These are phyloP conservation scores for Haberlea rhodopensis DNA, from an alignment of 257 asterid species.

Conservation along the genomic window DNA sequence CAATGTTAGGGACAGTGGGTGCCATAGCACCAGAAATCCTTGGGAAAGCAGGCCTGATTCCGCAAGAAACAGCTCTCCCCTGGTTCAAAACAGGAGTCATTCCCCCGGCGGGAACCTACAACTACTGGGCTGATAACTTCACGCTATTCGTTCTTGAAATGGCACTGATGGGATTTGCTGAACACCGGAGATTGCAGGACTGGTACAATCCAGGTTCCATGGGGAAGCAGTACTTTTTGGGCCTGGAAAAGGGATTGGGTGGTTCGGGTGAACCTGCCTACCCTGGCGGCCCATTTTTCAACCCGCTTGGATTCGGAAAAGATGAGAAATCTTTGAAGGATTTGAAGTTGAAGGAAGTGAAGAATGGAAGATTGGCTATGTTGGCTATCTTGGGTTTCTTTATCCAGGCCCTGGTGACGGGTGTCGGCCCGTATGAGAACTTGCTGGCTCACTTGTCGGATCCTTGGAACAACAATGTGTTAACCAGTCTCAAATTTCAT, in stretches of 20 bases:
- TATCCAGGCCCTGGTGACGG: conserved; percentile 68
- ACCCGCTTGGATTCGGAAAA: conserved; percentile 80
- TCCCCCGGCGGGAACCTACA: conserved; percentile 90
- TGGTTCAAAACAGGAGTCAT: conserved; percentile 92
- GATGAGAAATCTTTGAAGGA: conserved; percentile 75
- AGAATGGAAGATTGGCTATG: conserved; percentile 96
- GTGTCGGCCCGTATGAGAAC: conserved; percentile 87
- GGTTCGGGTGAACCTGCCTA: conserved; percentile 86
- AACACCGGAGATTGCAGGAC: conserved; percentile 87
- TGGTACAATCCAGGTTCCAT: conserved; percentile 81
- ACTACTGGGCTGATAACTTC: conserved; percentile 79
- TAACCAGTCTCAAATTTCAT: conserved; percentile 89
- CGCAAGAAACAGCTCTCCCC: conserved; percentile 83
- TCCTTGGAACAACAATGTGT: conserved; percentile 79
- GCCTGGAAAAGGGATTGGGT: conserved; percentile 62
- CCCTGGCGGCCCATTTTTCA: conserved; percentile 80
- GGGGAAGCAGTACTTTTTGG: conserved; percentile 85
- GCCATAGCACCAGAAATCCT: too few relatives aligned
- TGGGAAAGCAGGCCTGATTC: conserved; percentile 72
- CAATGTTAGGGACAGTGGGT: conserved; percentile 82
- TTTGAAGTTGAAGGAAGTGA: conserved; percentile 76
- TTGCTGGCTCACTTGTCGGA: conserved; percentile 84
- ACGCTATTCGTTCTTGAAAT: conserved; percentile 77
- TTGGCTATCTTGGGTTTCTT: conserved; percentile 83
- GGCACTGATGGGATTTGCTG: conserved; percentile 93